Conservation (phyloP, 768 basidiomycete species). For the Cyclocybe aegerita region DNA sequence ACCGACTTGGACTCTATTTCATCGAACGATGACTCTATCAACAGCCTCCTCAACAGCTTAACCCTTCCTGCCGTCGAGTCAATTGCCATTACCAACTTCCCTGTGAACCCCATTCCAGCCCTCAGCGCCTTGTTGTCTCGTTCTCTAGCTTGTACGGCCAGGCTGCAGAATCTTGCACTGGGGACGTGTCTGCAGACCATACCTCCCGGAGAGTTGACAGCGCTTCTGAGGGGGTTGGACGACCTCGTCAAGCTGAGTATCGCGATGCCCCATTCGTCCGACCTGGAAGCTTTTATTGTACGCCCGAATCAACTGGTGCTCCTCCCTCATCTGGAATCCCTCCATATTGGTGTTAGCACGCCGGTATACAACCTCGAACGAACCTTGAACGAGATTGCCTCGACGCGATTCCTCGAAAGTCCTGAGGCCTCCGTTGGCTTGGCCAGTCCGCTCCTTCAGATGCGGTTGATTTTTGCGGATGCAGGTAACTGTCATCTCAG, state of each 20-base stretch:
- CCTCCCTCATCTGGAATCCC: constrained; percentile 6
- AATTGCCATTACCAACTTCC: constrained; percentile 10
- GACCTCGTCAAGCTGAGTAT: constrained; percentile 6
- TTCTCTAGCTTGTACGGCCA: background rate
- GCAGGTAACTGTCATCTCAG: background rate
- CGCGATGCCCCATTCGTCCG: constrained; percentile 1
- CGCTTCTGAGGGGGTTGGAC: constrained; percentile 6
- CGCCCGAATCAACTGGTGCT: background rate
- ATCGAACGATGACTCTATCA: background rate
- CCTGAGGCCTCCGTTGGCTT: background rate
- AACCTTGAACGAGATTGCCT: constrained; percentile 1
- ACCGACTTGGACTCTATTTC: background rate
- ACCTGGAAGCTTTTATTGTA: constrained; percentile 1
- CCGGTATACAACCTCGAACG: background rate
- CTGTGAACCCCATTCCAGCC: constrained; percentile 5
- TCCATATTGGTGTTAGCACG: constrained; percentile 6
- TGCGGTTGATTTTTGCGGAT: background rate
- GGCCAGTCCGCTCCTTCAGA: background rate
- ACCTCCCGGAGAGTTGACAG: constrained; percentile 4
- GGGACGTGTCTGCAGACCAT: constrained; percentile 3
- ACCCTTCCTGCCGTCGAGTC: constrained; percentile 2
- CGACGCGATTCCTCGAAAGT: background rate
- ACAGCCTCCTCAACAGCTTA: constrained; percentile 5
- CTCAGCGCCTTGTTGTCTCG: constrained; percentile 6
- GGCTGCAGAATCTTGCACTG: constrained; percentile 4